Base-by-base conservation (phyloP, 768 basidiomycete genomes). In the Rhodotorula toruloides region DNA sequence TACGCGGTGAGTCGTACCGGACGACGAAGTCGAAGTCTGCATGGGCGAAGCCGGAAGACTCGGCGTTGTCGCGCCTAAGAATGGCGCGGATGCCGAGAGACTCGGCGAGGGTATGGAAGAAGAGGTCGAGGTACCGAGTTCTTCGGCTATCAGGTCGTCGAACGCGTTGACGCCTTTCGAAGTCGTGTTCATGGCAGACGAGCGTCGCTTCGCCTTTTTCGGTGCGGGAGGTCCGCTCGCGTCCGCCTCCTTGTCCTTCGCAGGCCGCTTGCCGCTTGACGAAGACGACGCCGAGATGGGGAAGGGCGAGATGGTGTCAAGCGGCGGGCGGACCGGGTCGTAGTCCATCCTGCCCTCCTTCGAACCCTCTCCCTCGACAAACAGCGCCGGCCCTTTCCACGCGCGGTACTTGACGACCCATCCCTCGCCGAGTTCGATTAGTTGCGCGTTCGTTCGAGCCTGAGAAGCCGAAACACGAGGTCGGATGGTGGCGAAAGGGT, bases 131-230 rank as follows among this genome's bases (percentile, higher is more conserved):
- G 16, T 16, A 6, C 5, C 14, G n/a, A 54, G 25, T 37, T 54
- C 69, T 5, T 66, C 58, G n/a, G 56, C 64, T 32, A 63, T 27
- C 13, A 70, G 36, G 9, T 54, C 50, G 54, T 70, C 69, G 61
- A 60, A 59, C 16, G 69, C 60, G 49, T 39, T 63, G 8, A 25
- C 8, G 46, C 32, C 42, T n/a, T 43, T 37, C 32, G 32, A 47
- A 34, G 25, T 36, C 37, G n/a, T n/a, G n/a, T n/a, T n/a, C n/a
- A n/a, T n/a, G 42, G 63, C 44, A 29, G 25, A 13, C 11, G 25
- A n/a, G 36, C 12, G 39, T 16, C 31, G 36, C 48, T 61, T 61
- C 39, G 44, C 31, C 36, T 66, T 66, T 13, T 48, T 42, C 14
- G 46, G 42, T 25, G 60, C 32, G 11, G 50, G 52, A 3, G 56